Base-by-base conservation (phyloP, 768 basidiomycete genomes). In the Podaxis carcinomalis region DNA sequence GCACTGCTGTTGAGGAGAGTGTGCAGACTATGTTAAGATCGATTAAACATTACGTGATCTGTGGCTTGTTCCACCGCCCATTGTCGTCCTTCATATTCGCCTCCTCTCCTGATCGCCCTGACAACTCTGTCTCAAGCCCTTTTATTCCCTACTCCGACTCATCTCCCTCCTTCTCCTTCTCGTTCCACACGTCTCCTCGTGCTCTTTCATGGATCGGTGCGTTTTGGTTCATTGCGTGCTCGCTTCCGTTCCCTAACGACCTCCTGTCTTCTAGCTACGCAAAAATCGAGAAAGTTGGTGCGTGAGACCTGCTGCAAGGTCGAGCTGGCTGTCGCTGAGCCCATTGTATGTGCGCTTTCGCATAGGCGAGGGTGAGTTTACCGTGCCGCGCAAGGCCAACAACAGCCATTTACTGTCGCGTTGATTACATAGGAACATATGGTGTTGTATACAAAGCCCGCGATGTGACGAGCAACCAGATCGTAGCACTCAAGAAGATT, bases 401-500 rank as follows among this genome's bases (percentile, higher is more conserved):
- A 23, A 44, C 23, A 32, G 21, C 61, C 19, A 28, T n/a, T 36
- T 16, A 32, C 62, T 62, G n/a, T 54, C n/a, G 39, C 54, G 39
- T 35, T 51, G 55, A 59, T 57, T 55, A 63, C 59, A 55, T 70
- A 98, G 96, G 96, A 66, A 98, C 96, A 25, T 98, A 98, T 67
- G 96, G 96, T 59, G 96, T 98, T 56, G 96, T 98, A 21, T 98
- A 98, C 83, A 97, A 98, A 75, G 96, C 96, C 42, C 84, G 87
- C 66, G 95, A 98, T 72, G 75, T 85, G 64, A 81, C 75, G 50
- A 89, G 83, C 7, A 90, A 90, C 71, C 76, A 86, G 66, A 87
- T 98, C 66, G 97, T 99, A 54, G 97, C 97, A 23, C 80, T 98
- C 65, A 99, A 99, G 86, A 99, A 99, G 83, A 98, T 99, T 71